These are phyloP conservation scores for Aspergillus ochraceus DNA, from an alignment of 2,329 filamentous ascomycete species.

Conservation along the genomic window DNA sequence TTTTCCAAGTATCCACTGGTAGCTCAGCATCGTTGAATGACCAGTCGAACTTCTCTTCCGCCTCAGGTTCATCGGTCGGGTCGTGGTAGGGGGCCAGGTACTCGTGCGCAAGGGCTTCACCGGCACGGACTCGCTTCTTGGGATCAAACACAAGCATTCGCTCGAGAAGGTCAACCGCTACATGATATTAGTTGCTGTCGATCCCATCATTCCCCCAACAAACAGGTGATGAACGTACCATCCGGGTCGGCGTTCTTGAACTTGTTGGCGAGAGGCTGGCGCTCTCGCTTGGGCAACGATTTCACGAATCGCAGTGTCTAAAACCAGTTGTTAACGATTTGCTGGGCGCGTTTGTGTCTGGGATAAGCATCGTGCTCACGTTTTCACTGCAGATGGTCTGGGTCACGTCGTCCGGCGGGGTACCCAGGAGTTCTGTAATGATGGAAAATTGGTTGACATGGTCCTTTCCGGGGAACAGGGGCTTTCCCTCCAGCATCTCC, in stretches of 20 bases:
- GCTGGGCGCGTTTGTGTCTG: not conserved
- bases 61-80: slow-evolving; percentile 90
- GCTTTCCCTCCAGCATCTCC: slow-evolving; percentile 98
- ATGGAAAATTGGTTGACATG: slow-evolving; percentile 99
- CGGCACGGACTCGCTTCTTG: slow-evolving; percentile 88
- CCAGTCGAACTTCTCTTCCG: slow-evolving; percentile 99
- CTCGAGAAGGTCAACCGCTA: slow-evolving; percentile 91
- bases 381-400: slow-evolving; percentile 98
- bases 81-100: slow-evolving; percentile 98
- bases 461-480: slow-evolving; percentile 96
- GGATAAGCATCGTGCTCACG: slow-evolving; percentile 52
- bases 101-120: slow-evolving; percentile 82
- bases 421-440: slow-evolving; percentile 95
- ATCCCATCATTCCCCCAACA: not conserved
- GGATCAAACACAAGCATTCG: slow-evolving; percentile 98
- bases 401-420: slow-evolving; percentile 96
- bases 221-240: slow-evolving; percentile 54
- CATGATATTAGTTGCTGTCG: slow-evolving; percentile 12
- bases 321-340: slow-evolving; percentile 24
- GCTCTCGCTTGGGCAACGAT: slow-evolving; percentile 90
- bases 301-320: slow-evolving; percentile 96
- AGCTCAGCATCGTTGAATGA: slow-evolving; percentile 98
- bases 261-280: slow-evolving; percentile 81
- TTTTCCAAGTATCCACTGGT: slow-evolving; percentile 99
- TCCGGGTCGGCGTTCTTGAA: slow-evolving; percentile 92